A percentile compares a stretch with the other conserved stretches of the same genome.
These are phyloP conservation scores for Fusarium longipes DNA, from an alignment of 2,329 filamentous ascomycete species.

Conservation along the genomic window DNA sequence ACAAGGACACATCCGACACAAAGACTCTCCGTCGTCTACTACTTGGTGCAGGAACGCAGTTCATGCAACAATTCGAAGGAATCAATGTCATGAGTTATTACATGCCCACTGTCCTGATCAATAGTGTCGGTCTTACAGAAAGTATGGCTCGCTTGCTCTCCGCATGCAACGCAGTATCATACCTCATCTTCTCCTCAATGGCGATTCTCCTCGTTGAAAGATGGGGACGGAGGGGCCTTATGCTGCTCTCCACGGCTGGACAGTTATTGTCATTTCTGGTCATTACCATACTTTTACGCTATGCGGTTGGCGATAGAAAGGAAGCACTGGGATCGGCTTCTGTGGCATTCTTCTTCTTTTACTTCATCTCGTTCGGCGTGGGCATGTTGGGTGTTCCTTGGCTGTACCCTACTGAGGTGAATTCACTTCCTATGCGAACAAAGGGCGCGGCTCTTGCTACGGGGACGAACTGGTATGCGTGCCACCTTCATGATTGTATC, in stretches of 20 bases:
- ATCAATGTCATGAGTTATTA: conserved; percentile 36
- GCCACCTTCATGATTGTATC: fast-evolving
- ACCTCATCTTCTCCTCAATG: conserved; percentile 33
- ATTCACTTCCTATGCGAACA: conserved; percentile 50
- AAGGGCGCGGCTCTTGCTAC: conserved; percentile 39
- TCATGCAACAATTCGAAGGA: conserved; percentile 42
- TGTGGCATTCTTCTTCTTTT: conserved; percentile 33
- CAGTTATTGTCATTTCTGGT: conserved; percentile 30
- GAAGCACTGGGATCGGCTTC: conserved; percentile 7
- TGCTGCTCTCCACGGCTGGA: conserved; percentile 26
- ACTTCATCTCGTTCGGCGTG: conserved; percentile 32
- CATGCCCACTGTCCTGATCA: conserved; percentile 61
- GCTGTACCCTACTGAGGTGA: conserved; percentile 52
- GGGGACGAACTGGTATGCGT: conserved; percentile 31
- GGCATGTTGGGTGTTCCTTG: conserved; percentile 41
- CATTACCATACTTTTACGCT: conserved; percentile 27
- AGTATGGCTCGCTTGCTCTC: conserved; percentile 61
- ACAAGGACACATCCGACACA: conserved; percentile 14
- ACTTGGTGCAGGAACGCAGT: conserved; percentile 57
- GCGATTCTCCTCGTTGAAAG: conserved; percentile 17
- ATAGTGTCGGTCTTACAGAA: conserved; percentile 61
- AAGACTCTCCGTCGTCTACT: conserved; percentile 27
- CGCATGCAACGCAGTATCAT: conserved; percentile 54
- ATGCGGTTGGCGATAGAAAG: conserved; percentile 13
- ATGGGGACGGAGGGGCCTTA: conserved; percentile 27